These are phyloP conservation scores for Tetrahymena elliotti DNA, from an alignment of 73 alveolate species.

Conservation along the genomic window DNA sequence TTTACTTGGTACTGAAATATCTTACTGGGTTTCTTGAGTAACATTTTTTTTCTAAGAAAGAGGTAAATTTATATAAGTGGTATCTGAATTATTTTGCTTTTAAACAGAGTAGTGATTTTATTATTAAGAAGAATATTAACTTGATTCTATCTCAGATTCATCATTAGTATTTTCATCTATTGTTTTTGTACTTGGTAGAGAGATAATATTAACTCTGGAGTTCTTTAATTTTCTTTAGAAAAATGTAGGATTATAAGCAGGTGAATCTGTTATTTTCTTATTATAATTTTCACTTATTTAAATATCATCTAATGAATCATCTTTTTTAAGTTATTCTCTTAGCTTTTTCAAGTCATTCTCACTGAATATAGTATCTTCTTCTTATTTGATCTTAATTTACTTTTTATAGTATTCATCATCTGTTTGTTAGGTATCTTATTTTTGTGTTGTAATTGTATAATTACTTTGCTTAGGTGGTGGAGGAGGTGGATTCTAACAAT, in stretches of 20 bases:
- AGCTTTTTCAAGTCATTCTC: neutral
- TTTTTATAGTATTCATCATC: neutral
- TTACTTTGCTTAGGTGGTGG: neutral
- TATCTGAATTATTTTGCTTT: neutral
- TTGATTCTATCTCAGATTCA: neutral
- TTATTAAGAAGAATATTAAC: neutral
- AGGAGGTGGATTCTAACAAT: neutral
- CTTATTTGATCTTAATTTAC: neutral
- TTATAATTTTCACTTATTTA: neutral
- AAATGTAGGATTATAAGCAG: neutral
- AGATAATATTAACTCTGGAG: neutral
- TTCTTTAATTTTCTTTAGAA: neutral
- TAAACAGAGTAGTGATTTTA: neutral
- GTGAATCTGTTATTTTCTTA: neutral
- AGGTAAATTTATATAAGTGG: neutral
- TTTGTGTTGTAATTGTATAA: neutral
- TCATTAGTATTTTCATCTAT: neutral
- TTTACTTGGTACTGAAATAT: neutral
- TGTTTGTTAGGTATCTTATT: neutral
- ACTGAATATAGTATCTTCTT: neutral
- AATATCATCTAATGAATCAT: neutral
- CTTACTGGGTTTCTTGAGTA: neutral
- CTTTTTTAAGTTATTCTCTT: neutral
- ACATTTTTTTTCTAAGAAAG: neutral
- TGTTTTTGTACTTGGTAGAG: neutral